These are phyloP conservation scores for Pichia cephalocereana DNA, from an alignment of 805 yeast species.

Conservation along the genomic window DNA sequence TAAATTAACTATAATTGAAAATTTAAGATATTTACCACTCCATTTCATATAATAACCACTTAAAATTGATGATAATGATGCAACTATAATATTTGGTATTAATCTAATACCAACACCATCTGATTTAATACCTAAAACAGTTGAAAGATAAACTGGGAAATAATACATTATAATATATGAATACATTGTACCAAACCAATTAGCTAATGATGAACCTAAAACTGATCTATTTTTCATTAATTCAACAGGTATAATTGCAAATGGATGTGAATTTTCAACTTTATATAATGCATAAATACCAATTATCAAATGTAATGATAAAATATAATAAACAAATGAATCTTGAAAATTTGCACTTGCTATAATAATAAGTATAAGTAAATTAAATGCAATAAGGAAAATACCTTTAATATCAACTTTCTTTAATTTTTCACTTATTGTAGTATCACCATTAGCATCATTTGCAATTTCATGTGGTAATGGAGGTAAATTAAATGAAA, in stretches of 20 bases:
- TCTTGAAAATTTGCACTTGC: slow-evolving; percentile 30
- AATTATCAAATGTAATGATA: slow-evolving; percentile 1
- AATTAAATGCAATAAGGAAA: slow-evolving; percentile 22
- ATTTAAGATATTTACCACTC: slow-evolving; percentile 50
- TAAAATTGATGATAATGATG: slow-evolving; percentile 51
- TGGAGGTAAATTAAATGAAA: slow-evolving; percentile 37
- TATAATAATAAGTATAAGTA: slow-evolving; percentile 25
- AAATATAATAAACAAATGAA: background rate
- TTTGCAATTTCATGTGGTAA: slow-evolving; percentile 21
- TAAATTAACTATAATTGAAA: slow-evolving; percentile 34
- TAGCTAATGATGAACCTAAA: slow-evolving; percentile 53
- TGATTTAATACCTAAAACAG: slow-evolving; percentile 45
- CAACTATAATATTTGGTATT: slow-evolving; percentile 51
- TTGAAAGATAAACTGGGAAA: slow-evolving; percentile 50
- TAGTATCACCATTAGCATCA: background rate
- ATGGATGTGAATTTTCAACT: slow-evolving; percentile 21
- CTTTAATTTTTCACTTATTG: slow-evolving; percentile 33
- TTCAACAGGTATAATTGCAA: slow-evolving; percentile 55
- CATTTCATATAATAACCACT: slow-evolving; percentile 57
- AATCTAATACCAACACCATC: slow-evolving; percentile 51
- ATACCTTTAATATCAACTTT: slow-evolving; percentile 44
- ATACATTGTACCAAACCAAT: slow-evolving; percentile 50
- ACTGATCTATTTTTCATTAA: slow-evolving; percentile 51
- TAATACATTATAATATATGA: slow-evolving; percentile 41
- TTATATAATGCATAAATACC: slow-evolving; percentile 9